Conservation (phyloP, 1,284 basidiomycete genomes). For the Moniliophthora roreri region DNA sequence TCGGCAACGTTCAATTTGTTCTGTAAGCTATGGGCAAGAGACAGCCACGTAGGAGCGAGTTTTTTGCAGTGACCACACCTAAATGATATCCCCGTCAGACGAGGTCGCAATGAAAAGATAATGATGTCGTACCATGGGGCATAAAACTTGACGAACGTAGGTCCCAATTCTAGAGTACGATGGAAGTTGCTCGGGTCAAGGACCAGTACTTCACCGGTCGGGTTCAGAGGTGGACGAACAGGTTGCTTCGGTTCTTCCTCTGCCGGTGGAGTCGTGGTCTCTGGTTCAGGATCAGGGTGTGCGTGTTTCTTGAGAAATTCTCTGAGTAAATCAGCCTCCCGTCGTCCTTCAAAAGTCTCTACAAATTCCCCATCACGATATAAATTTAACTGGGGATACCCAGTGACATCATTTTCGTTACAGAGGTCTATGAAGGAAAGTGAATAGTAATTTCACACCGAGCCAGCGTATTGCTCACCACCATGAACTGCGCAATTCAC, state of each 20-base stretch:
- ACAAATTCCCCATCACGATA: conserved; percentile 68
- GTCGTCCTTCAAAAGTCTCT: conserved; percentile 55
- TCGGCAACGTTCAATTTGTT: conserved; percentile 75
- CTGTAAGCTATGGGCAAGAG: conserved; percentile 70
- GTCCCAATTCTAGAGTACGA: conserved; percentile 51
- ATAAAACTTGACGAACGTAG: conserved; percentile 86
- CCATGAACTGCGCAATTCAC: conserved; percentile 85
- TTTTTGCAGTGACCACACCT: conserved; percentile 93
- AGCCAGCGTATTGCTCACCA: conserved; percentile 47
- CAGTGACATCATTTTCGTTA: conserved; percentile 61
- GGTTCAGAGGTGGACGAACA: conserved; percentile 42
- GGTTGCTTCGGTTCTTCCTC: conserved; percentile 16
- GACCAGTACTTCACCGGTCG: conserved; percentile 59
- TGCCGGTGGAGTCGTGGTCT: conserved; percentile 15
- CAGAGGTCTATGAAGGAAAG: conserved; percentile 69
- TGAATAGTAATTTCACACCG: neutral
- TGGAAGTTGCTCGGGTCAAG: conserved; percentile 57
- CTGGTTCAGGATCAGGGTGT: neutral
- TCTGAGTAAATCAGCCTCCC: conserved; percentile 49
- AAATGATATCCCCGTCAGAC: conserved; percentile 1
- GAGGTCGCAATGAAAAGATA: neutral
- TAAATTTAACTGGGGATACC: conserved; percentile 81
- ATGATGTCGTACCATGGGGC: conserved; percentile 71
- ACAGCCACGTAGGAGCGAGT: conserved; percentile 76
- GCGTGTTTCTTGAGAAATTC: conserved; percentile 36